A percentile compares a stretch with the other conserved stretches of the same genome.
phyloP scores from a whole-genome alignment of 1,284 basidiomycete genomes.

The Veloboletus limbatus region DNA sequence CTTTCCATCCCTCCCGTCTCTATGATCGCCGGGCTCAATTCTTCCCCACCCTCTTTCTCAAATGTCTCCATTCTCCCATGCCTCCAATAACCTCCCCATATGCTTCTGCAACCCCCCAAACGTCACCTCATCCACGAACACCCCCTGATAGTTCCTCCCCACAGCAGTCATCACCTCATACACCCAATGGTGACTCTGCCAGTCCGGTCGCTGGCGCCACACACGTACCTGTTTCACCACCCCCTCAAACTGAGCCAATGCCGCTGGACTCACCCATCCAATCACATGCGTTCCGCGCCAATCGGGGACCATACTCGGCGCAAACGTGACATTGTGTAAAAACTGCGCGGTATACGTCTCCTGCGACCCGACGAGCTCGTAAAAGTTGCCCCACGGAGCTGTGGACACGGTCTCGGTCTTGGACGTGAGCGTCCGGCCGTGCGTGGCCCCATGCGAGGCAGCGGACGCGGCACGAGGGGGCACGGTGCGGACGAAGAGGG shows the following conservation, averaged over 20 bases:
- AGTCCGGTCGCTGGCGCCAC: constrained; percentile 15
- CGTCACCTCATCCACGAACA: constrained; percentile 14
- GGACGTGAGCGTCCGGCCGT: too few relatives aligned
- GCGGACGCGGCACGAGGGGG: neutral
- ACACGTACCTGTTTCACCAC: constrained; percentile 13
- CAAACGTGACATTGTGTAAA: neutral
- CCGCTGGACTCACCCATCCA: constrained; percentile 19
- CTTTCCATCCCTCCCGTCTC: neutral
- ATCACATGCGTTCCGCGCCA: constrained; percentile 26
- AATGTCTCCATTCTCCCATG: constrained; percentile 33
- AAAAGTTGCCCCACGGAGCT: constrained; percentile 21
- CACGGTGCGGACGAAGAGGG: constrained; percentile 27
- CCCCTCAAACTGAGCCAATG: constrained; percentile 19
- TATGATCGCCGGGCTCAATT: neutral
- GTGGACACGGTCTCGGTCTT: too few relatives aligned
- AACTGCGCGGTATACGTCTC: constrained; percentile 27
- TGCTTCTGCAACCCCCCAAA: constrained; percentile 20
- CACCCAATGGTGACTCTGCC: constrained; percentile 30
- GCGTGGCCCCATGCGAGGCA: too few relatives aligned
- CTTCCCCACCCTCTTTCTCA: constrained; percentile 3
- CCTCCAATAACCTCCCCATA: constrained; percentile 27
- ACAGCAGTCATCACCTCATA: constrained; percentile 23
- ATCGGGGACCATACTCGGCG: constrained; percentile 13
- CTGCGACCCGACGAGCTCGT: constrained; percentile 25
- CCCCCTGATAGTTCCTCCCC: neutral